phyloP scores from a whole-genome alignment of 257 asterid genomes.

The Galeopsis tetrahit region DNA sequence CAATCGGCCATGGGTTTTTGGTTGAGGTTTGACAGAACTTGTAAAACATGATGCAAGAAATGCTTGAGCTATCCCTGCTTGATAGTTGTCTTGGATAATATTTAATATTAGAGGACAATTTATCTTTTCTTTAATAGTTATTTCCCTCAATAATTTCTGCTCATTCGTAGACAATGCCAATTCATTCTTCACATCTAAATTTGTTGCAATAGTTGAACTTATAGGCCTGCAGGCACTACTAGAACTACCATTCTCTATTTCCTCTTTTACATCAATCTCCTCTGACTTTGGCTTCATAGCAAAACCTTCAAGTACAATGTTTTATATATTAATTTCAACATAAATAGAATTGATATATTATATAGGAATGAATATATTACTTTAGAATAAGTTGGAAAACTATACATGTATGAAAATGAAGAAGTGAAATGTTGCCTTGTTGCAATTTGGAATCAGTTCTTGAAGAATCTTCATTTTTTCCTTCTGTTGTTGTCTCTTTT shows the following conservation, averaged over 20 bases:
- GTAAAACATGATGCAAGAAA: neutral
- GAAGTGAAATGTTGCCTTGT: conserved; percentile 19
- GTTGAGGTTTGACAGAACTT: neutral
- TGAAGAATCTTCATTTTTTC: conserved; percentile 39
- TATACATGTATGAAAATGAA: neutral
- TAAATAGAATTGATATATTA: no score
- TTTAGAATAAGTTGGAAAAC: neutral
- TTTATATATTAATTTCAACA: no score
- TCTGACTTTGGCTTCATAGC: no score
- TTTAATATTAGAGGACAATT: neutral
- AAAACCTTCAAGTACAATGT: no score
- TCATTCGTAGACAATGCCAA: no score
- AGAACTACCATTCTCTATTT: no score
- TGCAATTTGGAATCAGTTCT: conserved; percentile 48
- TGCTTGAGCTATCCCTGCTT: neutral
- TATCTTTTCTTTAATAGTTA: neutral
- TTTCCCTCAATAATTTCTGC: conserved; percentile 13
- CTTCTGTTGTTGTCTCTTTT: conserved; percentile 36
- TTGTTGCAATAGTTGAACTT: no score
- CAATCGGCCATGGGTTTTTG: neutral
- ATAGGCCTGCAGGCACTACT: no score
- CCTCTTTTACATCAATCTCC: no score
- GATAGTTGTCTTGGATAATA: conserved; percentile 1
- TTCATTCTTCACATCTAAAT: no score
- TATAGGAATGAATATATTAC: neutral